Percentiles rank a stretch among this genome's conserved stretches.
These are phyloP conservation scores for Oryza punctata DNA, from an alignment of 176 grass and related monocot genomes.

Conservation along the genomic window DNA sequence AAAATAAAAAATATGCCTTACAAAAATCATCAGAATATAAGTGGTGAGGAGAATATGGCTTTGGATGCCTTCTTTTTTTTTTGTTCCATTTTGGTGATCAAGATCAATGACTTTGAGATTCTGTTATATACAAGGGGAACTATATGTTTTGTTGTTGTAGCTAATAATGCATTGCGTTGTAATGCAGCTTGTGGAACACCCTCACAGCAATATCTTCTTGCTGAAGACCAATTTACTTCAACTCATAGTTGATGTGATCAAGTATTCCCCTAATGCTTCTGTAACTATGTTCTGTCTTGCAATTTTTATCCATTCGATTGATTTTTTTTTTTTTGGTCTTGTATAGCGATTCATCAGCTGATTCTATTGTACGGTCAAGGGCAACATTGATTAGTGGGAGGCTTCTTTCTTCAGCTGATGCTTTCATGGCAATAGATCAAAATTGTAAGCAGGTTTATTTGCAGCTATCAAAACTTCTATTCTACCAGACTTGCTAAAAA, in stretches of 20 bases:
- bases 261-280: slow-evolving; percentile 47
- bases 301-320: slow-evolving; percentile 12
- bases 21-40: background rate
- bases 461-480: slow-evolving; percentile 22
- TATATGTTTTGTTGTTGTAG: slow-evolving; percentile 31
- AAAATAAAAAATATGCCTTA: background rate
- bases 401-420: slow-evolving; percentile 77
- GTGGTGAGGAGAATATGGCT: background rate
- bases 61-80: background rate
- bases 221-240: slow-evolving; percentile 76
- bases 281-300: slow-evolving; percentile 18
- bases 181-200: slow-evolving; percentile 74
- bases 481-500: background rate
- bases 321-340: slow-evolving; percentile 25
- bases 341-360: slow-evolving; percentile 66
- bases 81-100: background rate
- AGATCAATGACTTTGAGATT: slow-evolving; percentile 6
- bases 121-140: slow-evolving; percentile 7
- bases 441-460: slow-evolving; percentile 59
- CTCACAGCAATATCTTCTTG: slow-evolving; percentile 72
- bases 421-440: slow-evolving; percentile 50
- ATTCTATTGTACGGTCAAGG: slow-evolving; percentile 81
- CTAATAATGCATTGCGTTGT: slow-evolving; percentile 37
- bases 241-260: slow-evolving; percentile 78
- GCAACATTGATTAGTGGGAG: slow-evolving; percentile 83